Conservation (phyloP, 2,329 filamentous ascomycete species). For the Stenocarpella maydis region DNA sequence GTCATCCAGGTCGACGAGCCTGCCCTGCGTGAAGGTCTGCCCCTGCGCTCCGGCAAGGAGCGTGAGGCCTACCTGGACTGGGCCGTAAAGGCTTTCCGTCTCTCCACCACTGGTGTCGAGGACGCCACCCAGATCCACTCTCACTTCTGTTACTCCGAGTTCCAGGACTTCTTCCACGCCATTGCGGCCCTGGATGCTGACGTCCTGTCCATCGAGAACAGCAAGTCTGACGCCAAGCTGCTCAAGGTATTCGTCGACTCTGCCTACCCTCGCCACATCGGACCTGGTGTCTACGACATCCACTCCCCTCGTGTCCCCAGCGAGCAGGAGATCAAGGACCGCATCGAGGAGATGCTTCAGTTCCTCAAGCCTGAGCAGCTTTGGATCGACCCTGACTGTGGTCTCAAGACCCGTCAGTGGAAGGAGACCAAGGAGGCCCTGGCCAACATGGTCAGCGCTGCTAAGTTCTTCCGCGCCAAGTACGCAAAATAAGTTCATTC, state of each 20-base stretch:
- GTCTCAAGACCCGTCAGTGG: slow-evolving; percentile 99
- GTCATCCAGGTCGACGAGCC: slow-evolving; percentile 99
- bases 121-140: slow-evolving; percentile 99
- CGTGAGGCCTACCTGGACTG: slow-evolving; percentile 96
- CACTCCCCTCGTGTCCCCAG: slow-evolving; percentile 97
- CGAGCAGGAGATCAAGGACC: slow-evolving; percentile 98
- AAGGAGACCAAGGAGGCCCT: slow-evolving; percentile 97
- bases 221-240: slow-evolving; percentile 99
- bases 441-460: slow-evolving; percentile 96
- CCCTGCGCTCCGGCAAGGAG: slow-evolving; percentile 91
- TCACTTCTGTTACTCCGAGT: slow-evolving; percentile 99
- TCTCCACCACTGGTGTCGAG: slow-evolving; percentile 90
- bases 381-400: slow-evolving; percentile 99
- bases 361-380: slow-evolving; percentile 98
- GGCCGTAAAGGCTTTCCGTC: slow-evolving; percentile 98
- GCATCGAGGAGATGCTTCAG: slow-evolving; percentile 96
- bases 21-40: slow-evolving; percentile 98
- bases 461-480: slow-evolving; percentile 95
- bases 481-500: slow-evolving; percentile 68
- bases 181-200: slow-evolving; percentile 98
- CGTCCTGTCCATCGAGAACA: slow-evolving; percentile 99
- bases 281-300: slow-evolving; percentile 99
- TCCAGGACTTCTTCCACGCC: slow-evolving; percentile 99
- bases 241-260: slow-evolving; percentile 98
- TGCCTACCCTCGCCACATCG: slow-evolving; percentile 97